Base-by-base conservation (phyloP, 345 rosid genomes). In the Chamaenerion angustifolium region DNA sequence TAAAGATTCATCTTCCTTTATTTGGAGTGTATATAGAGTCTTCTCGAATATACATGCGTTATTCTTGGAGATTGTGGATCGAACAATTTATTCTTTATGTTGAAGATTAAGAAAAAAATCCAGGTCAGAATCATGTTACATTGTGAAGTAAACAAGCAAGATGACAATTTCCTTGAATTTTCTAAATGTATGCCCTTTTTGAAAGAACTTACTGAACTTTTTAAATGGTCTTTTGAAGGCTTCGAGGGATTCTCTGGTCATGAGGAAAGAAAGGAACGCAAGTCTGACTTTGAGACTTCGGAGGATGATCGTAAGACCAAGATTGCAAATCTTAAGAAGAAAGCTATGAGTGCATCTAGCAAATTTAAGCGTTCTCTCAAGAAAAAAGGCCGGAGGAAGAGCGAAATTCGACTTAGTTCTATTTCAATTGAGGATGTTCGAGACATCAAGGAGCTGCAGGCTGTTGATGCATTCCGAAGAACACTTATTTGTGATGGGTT, bases 231-330 rank as follows among this genome's bases (percentile, higher is more conserved):
- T 25, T n/a, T n/a, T 47, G 37, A 53, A 82, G 93, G 88, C 56
- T 76, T 76, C 49, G 98, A 86, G 52, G 94, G 94, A 4, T 53
- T 57, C 42, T 73, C 80, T 23, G 68, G 82, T 46, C 66, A 69
- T 53, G 89, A 80, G 42, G 94, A 83, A 60, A 69, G 74, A 49
- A 73, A 76, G 35, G 96, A 86, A 40, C 16, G 81, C 72, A 80
- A 73, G 48, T 83, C 81, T 1, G 98, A 90, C 55, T 76, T 83
- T 14, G 96, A 86, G 45, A 71, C 67, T 49, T 90, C 89, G 1
- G 98, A 86, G 76, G 96, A 83, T 40, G 96, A 86, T 31, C 79
- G 69, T 77, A 81, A 45, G 68, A 78, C 80, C 12, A 83, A 75
- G 64, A 86, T 79, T 23, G 94, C 87, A 45, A 81, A 15, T 52